Evolutionary conservation across 2,329 filamentous ascomycete genomes (phyloP).

Genomic region (Paecilomyces sp.): DNA sequence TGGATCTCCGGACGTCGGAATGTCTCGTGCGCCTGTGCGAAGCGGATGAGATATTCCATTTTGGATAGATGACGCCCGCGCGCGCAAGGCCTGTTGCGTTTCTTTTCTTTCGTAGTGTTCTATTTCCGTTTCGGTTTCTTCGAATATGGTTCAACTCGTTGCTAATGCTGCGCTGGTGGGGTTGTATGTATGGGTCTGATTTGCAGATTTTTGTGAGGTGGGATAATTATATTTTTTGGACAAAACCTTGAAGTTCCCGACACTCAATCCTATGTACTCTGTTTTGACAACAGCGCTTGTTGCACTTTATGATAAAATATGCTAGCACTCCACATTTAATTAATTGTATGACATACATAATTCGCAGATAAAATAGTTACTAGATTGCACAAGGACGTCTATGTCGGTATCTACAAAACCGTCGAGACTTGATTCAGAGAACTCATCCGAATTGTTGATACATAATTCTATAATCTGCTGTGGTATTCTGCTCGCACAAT

Average conservation of each 20-base stretch:
- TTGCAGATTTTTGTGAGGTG: not conserved
- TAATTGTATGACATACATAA: not conserved
- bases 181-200: not conserved
- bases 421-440: not conserved
- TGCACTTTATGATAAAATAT: not conserved
- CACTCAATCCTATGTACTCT: not conserved
- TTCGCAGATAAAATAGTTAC: not conserved
- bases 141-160: not conserved
- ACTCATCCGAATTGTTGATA: not conserved
- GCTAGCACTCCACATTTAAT: not conserved
- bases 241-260: not conserved
- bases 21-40: constrained; percentile 83
- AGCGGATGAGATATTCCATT: constrained; percentile 78
- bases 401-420: not conserved
- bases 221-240: not conserved
- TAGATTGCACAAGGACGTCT: not conserved
- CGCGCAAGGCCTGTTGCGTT: no score
- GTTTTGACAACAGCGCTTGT: not conserved
- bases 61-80: not conserved
- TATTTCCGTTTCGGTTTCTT: not conserved
- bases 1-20: constrained; percentile 81
- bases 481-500: not conserved
- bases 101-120: no score
- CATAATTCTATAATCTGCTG: not conserved
- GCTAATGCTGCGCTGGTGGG: not conserved